phyloP scores from a whole-genome alignment of 306 rosid species.

The Glycine latifolia region DNA sequence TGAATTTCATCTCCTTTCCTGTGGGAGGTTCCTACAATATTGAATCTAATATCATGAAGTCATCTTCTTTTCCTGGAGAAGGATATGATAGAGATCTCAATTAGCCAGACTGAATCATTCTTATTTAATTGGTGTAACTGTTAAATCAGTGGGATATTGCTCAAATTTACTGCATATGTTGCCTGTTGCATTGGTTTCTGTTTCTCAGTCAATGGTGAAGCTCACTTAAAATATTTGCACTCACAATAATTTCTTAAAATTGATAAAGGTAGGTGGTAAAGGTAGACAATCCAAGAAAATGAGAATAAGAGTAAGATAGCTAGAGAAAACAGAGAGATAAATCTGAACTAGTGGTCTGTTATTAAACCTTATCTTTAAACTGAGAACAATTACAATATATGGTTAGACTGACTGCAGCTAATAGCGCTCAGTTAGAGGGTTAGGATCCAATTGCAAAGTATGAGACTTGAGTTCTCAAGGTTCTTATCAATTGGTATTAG shows the following conservation, averaged over 20 bases:
- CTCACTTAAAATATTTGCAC: background rate
- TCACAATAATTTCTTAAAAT: conserved; percentile 26
- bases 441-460: background rate
- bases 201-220: background rate
- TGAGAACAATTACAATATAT: background rate
- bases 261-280: background rate
- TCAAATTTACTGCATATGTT: conserved; percentile 8
- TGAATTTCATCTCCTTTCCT: conserved; percentile 14
- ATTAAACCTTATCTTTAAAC: background rate
- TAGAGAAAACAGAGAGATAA: conserved; percentile 16
- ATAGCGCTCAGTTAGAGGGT: background rate
- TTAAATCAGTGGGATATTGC: conserved; percentile 2
- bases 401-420: background rate
- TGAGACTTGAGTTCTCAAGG: background rate
- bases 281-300: background rate
- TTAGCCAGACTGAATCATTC: conserved; percentile 15
- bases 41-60: background rate
- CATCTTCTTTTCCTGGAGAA: background rate
- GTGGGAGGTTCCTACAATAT: conserved; percentile 14
- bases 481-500: background rate
- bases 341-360: background rate
- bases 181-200: conserved; percentile 1
- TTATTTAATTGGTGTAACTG: conserved; percentile 1
- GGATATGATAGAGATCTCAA: conserved; percentile 21
- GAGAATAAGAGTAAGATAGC: background rate